These are phyloP conservation scores for Podaxis carcinomalis DNA, from an alignment of 768 basidiomycete species.

Conservation along the genomic window DNA sequence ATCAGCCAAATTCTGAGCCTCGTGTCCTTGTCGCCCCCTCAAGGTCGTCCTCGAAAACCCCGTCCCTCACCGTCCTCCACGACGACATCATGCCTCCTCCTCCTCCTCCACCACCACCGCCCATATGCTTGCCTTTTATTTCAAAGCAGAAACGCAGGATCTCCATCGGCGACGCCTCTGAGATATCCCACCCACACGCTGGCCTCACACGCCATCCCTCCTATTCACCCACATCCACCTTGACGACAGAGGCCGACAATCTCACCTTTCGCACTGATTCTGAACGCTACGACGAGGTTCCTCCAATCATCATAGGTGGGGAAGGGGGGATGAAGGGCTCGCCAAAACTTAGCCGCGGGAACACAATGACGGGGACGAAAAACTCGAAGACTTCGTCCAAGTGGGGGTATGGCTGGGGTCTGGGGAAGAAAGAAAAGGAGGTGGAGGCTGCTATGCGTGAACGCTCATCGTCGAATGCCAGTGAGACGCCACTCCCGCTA, in stretches of 20 bases:
- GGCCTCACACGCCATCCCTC: conserved; percentile 28
- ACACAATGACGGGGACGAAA: conserved; percentile 57
- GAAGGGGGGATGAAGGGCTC: conserved; percentile 33
- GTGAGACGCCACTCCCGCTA: conserved; percentile 28
- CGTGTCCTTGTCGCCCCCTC: neutral
- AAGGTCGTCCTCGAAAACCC: neutral
- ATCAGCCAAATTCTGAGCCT: neutral
- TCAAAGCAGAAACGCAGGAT: conserved; percentile 44
- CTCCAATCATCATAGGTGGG: conserved; percentile 27
- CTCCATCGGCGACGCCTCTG: conserved; percentile 32
- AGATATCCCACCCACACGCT: conserved; percentile 14
- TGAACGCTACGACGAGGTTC: conserved; percentile 52
- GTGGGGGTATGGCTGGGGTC: conserved; percentile 73
- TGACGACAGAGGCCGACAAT: conserved; percentile 40
- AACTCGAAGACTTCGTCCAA: conserved; percentile 41
- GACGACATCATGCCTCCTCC: conserved; percentile 26
- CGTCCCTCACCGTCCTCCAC: neutral
- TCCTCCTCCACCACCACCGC: conserved; percentile 44
- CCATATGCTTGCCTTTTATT: conserved; percentile 58
- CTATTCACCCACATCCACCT: conserved; percentile 38
- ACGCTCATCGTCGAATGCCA: conserved; percentile 21
- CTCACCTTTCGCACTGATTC: conserved; percentile 60
- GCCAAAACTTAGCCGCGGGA: conserved; percentile 41
- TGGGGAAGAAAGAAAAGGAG: conserved; percentile 51
- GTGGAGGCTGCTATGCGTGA: conserved; percentile 24